Evolutionary conservation across 2,329 filamentous ascomycete genomes (phyloP).

Genomic region (Aspergillus caelatus): DNA sequence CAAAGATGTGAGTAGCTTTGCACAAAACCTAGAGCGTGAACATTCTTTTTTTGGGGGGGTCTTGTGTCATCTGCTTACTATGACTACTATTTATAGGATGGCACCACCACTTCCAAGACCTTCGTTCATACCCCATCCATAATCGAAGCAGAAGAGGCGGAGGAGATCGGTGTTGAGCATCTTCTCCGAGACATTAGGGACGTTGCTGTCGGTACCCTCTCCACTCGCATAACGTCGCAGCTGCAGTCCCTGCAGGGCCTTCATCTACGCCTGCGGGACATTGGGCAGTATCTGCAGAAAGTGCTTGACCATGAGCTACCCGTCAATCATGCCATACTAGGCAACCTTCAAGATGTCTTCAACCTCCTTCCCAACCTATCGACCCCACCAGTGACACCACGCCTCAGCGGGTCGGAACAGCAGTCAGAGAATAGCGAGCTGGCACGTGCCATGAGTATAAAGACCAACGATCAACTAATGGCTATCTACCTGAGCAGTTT

Average conservation of each 20-base stretch:
- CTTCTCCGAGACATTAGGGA: constrained; percentile 96
- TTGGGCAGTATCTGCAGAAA: constrained; percentile 92
- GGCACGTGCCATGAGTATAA: constrained; percentile 95
- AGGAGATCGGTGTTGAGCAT: constrained; percentile 98
- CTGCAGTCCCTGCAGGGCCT: constrained; percentile 95
- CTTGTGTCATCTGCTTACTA: background rate
- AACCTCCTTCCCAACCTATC: constrained; percentile 96
- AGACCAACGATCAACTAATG: constrained; percentile 99
- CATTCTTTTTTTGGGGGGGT: background rate
- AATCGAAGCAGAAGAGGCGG: constrained; percentile 97
- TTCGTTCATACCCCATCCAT: constrained; percentile 98
- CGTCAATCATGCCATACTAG: constrained; percentile 95
- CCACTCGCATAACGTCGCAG: constrained; percentile 95
- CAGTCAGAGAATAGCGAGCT: constrained; percentile 76
- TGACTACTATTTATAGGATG: constrained; percentile 66
- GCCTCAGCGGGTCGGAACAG: constrained; percentile 61
- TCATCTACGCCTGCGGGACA: constrained; percentile 91
- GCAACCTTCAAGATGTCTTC: constrained; percentile 98
- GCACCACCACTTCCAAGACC: constrained; percentile 93
- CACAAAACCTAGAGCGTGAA: background rate
- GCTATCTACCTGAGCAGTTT: constrained; percentile 95
- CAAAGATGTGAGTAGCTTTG: constrained; percentile 75
- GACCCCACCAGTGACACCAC: constrained; percentile 68
- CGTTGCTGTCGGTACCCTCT: constrained; percentile 94
- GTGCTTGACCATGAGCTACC: constrained; percentile 90